Evolutionary conservation across 371 early-diverging fungal species (phyloP).

Genomic region (Thermomucor indicae-seudaticae): DNA sequence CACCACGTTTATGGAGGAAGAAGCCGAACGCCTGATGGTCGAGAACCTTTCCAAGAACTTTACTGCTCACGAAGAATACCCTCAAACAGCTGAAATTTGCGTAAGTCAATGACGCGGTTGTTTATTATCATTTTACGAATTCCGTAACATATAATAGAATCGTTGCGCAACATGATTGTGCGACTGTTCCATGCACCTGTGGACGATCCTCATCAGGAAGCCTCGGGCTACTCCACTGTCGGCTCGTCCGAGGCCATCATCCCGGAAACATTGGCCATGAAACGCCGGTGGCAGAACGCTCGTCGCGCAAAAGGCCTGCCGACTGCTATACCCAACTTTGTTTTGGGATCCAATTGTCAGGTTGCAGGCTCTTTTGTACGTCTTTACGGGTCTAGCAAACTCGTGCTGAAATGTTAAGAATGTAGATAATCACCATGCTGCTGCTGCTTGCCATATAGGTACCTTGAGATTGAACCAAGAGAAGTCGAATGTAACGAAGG

Average conservation of each 20-base stretch:
- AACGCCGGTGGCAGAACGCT: slow-evolving; percentile 60
- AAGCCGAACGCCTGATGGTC: slow-evolving; percentile 66
- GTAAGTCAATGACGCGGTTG: slow-evolving; percentile 30
- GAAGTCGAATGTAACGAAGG: slow-evolving; percentile 49
- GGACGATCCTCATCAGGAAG: slow-evolving; percentile 26
- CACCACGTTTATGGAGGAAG: slow-evolving; percentile 51
- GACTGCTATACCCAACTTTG: slow-evolving; percentile 61
- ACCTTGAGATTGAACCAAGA: slow-evolving; percentile 64
- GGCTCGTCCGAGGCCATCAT: slow-evolving; percentile 77
- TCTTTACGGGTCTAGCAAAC: no score
- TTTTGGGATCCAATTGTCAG: slow-evolving; percentile 70
- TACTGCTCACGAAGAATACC: slow-evolving; percentile 71
- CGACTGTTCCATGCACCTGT: slow-evolving; percentile 57
- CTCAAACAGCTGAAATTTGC: slow-evolving; percentile 38
- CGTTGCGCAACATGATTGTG: slow-evolving; percentile 68
- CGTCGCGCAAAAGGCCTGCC: slow-evolving; percentile 52
- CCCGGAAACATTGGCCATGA: slow-evolving; percentile 67
- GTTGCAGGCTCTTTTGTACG: slow-evolving; percentile 39
- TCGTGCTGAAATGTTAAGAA: background rate
- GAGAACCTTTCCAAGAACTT: slow-evolving; percentile 70
- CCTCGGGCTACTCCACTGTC: slow-evolving; percentile 58
- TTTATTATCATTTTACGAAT: slow-evolving; percentile 6
- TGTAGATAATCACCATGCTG: background rate
- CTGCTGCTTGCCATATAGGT: slow-evolving; percentile 26
- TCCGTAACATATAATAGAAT: no score